Base-by-base conservation (phyloP, 2,329 filamentous ascomycete genomes). In the Zasmidium cellare region DNA sequence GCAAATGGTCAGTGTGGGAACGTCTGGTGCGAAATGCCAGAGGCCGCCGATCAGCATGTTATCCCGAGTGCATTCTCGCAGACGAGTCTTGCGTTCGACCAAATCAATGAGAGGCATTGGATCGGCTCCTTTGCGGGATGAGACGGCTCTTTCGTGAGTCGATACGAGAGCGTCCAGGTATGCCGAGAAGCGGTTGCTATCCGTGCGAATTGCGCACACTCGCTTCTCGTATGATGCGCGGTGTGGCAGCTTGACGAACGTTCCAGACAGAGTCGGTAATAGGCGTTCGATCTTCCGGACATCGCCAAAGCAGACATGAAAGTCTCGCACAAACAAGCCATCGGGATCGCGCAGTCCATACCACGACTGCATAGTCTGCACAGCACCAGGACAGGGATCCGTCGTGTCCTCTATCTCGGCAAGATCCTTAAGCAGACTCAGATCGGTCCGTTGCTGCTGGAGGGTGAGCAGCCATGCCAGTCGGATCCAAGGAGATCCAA, bases 391-490 rank as follows among this genome's bases (percentile, higher is more conserved):
- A 82, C 96, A 76, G 69, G 83, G 69, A 73, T 80, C 67, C 64
- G 81, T 76, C 23, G 78, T 81, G 3, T 82, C 80, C 1, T 82
- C 77, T 41, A 91, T 82, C 9, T 83, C 81, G 3, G 88, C 86
- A 31, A 96, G 80, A 38, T 84, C 82, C 58, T 88, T 84, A 25
- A 97, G 80, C 3, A 96, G 76, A 12, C 84, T 82, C 44, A 94
- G 76, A 63, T 91, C 86, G 2, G 82, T 79, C 18, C 84, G 79
- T 12, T 84, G 76, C 64, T 90, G 84, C 72, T 92, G 91, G 53
- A 89, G 77, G 1, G 87, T 92, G 61, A 96, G 80, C 2, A 92
- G 80, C 85, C 89, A 96, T 0, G 92, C 92, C 41, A 96, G 85
- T 24, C 90, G 86, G 67, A 91, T 88, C 91, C 92, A 97, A 0